Base-by-base conservation (phyloP, 305 asterid species). In the Fraxinus xanthoxyloides region DNA sequence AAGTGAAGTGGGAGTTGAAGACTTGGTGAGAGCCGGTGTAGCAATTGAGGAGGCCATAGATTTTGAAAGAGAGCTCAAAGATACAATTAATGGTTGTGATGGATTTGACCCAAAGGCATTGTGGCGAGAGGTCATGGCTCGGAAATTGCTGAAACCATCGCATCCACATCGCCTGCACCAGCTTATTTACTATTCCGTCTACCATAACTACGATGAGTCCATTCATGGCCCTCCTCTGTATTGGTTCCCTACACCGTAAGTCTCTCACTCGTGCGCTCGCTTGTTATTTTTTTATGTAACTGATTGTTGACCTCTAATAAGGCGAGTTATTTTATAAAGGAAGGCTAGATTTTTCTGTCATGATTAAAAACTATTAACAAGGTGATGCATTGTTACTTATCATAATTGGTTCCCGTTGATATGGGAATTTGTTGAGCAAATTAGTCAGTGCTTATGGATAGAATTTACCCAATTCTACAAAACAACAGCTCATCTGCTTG, bases 211-310 rank as follows among this genome's bases (percentile, higher is more conserved):
- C 17, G 87, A 92, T 51, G 90, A 90, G 35, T 86, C 95, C 85
- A 19, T 83, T 83, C 67, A 85, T 83, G 98, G 95, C 23, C 97
- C 92, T 78, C 97, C 99, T 80, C 87, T 85, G 86, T 95, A 90
- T 23, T 95, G 99, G 94, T 93, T 92, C 86, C 99, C 99, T 85
- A 92, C 98, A 0, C 89, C 84, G 99, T 95, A 87, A 87, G 84
- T 83, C 80, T 12, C 51, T 32, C 82, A 67, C 7, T 28, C 38
- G 19, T 12, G 35, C 40, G 9, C 24, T 15, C 8, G 40, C 75
- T 69, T 69, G 75, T 69, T 28, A 12, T 28, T 31, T 35, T 69
- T 69, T 7, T 69, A 30, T 13, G n/a, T 65, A 12, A 67, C n/a
- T 67, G 74, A 28, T 4, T 67, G 36, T 67, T 67, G 74, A 21